These are phyloP conservation scores for Neurospora sp. DNA, from an alignment of 495 filamentous ascomycete genomes.

Conservation along the genomic window DNA sequence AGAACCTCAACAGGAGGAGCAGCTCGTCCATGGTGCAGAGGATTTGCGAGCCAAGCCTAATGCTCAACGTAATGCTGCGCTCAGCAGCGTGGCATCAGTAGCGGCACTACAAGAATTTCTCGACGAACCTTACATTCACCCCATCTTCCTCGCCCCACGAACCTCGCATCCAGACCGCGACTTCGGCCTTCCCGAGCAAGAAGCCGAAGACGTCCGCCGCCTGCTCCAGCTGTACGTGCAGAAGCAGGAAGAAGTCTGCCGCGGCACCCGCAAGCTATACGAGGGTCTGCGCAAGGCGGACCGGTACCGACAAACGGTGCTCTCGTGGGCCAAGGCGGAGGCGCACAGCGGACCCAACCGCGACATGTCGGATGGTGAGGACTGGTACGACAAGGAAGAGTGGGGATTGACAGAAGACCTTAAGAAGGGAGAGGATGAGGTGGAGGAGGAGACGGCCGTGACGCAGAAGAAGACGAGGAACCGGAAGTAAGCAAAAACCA, in stretches of 20 bases:
- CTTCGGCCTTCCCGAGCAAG: conserved; percentile 64
- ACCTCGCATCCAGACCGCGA: conserved; percentile 63
- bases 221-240: conserved; percentile 80
- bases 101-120: conserved; percentile 16
- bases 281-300: conserved; percentile 67
- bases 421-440: conserved; percentile 86
- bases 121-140: conserved; percentile 56
- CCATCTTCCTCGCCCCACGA: conserved; percentile 72
- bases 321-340: conserved; percentile 81
- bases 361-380: conserved; percentile 80
- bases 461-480: conserved; percentile 68
- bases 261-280: conserved; percentile 66
- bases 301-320: conserved; percentile 65
- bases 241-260: conserved; percentile 89
- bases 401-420: conserved; percentile 79
- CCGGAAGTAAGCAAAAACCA: conserved; percentile 30
- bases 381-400: conserved; percentile 89
- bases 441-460: conserved; percentile 66
- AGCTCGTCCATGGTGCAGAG: background rate
- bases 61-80: background rate
- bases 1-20: background rate
- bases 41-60: background rate
- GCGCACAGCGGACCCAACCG: conserved; percentile 63
- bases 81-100: conserved; percentile 33
- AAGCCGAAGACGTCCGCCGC: conserved; percentile 83